Evolutionary conservation across 345 rosid genomes (phyloP), one percentile per base, ranked within the genome.

Genomic region (Orychophragmus violaceus): DNA sequence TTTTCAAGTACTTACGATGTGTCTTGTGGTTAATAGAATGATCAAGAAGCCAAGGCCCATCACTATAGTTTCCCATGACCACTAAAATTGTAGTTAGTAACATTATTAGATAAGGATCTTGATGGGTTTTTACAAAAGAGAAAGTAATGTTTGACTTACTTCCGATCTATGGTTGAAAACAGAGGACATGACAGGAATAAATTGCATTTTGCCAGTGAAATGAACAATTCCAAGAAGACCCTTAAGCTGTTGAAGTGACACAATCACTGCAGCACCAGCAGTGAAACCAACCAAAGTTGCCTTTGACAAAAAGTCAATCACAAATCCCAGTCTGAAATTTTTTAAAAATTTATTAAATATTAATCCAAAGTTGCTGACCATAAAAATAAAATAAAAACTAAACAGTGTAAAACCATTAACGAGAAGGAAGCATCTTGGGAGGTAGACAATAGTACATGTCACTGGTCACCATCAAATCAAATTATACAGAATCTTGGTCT

Each of bases 251-350:
- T 95, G 99, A 59, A 95, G 79, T 12, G 96, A 85, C 18, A 95
- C 99, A 51, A 95, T 91, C 39, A 95, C 74, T 23, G 99, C 99
- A 30, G 97, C 99, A 28, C 97, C 99, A 37, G 97, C 97, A 88
- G 87, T 95, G 82, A 95, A 95, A 53, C 99, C 99, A 19, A 87
- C 64, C 53, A 95, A 84, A 13, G 96, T 95, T 36, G 99, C 96
- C 85, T 86, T 91, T 25, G 99, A 95, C 17, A 95, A 86, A 69
- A 95, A 95, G 80, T 95, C 99, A 36, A 95, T 95, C 51, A 95
- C 46, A 73, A 95, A 95, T 5, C 99, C 99, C 57, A 95, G 80
- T 86, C 99, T 91, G 91, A 69, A 79, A 22, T 36, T 5, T 13
- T 1, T 21, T 10, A 27, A 8, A 8, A 4, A 18, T 3, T 4